Evolutionary conservation across 1,284 basidiomycete species (phyloP).

Genomic region (Rhodotorula mucilaginosa): DNA sequence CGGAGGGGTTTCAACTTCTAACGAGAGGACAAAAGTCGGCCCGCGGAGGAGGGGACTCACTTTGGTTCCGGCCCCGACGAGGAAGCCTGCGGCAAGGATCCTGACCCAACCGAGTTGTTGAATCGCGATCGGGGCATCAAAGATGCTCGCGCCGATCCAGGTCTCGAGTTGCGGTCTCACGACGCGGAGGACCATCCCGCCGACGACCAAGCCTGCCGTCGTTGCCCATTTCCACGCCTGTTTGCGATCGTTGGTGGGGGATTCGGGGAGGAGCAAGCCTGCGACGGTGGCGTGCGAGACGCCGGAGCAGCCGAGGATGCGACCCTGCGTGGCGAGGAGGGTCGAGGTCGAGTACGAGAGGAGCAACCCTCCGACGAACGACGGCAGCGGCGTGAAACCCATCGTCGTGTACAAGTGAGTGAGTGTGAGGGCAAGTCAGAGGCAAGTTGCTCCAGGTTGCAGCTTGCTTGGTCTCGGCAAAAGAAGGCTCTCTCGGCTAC

Average conservation of each 20-base stretch:
- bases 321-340: constrained; percentile 41
- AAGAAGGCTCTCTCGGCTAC: no score
- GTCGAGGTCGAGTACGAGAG: constrained; percentile 44
- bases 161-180: constrained; percentile 34
- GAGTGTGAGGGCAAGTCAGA: no score
- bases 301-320: constrained; percentile 46
- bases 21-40: no score
- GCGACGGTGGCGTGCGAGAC: constrained; percentile 43
- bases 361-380: constrained; percentile 45
- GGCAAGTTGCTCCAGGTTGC: no score
- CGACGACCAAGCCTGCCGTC: constrained; percentile 42
- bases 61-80: constrained; percentile 47
- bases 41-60: constrained; percentile 25
- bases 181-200: constrained; percentile 41
- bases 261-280: not conserved
- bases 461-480: no score
- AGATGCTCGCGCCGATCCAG: constrained; percentile 38
- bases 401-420: no score
- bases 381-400: constrained; percentile 13
- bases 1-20: no score
- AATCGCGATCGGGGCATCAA: constrained; percentile 31
- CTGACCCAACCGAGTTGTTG: not conserved
- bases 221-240: constrained; percentile 20
- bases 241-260: not conserved
- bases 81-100: constrained; percentile 25